phyloP scores from a whole-genome alignment of 192 early-diverging fungal species.

The Coemansia aciculifera region DNA sequence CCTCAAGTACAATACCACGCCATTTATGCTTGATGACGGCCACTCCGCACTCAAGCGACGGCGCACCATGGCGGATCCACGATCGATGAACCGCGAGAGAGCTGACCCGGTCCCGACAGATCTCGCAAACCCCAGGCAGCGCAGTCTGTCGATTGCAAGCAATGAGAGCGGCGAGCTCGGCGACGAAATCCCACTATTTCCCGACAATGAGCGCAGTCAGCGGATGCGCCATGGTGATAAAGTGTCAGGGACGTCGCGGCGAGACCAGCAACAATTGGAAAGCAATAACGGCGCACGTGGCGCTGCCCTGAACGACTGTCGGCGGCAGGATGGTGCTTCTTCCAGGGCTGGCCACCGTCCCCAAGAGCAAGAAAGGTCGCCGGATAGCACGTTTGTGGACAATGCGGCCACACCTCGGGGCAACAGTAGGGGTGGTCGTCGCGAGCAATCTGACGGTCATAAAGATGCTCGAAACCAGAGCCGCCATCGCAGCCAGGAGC shows the following conservation, averaged over 20 bases:
- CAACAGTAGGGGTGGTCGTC: neutral
- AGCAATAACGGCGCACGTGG: neutral
- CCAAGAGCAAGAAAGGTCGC: neutral
- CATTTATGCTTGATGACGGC: neutral
- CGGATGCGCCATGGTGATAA: neutral
- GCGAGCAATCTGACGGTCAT: neutral
- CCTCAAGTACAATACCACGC: neutral
- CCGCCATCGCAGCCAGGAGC: neutral
- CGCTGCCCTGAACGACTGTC: neutral
- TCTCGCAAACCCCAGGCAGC: neutral
- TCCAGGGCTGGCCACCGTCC: neutral
- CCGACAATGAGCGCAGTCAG: constrained; percentile 3
- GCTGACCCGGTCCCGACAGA: neutral
- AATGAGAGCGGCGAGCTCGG: constrained; percentile 5
- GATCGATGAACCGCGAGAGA: neutral
- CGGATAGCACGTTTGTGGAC: neutral
- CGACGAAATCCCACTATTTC: neutral
- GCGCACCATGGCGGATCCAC: constrained; percentile 1
- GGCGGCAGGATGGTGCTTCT: neutral
- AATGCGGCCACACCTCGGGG: neutral
- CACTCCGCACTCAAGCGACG: constrained; percentile 1
- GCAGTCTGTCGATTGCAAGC: neutral
- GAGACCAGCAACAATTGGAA: constrained; percentile 1
- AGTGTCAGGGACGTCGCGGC: neutral
- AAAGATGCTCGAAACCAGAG: neutral